Evolutionary conservation across 1,284 basidiomycete genomes (phyloP).

Genomic region (Termitomyces sp.): DNA sequence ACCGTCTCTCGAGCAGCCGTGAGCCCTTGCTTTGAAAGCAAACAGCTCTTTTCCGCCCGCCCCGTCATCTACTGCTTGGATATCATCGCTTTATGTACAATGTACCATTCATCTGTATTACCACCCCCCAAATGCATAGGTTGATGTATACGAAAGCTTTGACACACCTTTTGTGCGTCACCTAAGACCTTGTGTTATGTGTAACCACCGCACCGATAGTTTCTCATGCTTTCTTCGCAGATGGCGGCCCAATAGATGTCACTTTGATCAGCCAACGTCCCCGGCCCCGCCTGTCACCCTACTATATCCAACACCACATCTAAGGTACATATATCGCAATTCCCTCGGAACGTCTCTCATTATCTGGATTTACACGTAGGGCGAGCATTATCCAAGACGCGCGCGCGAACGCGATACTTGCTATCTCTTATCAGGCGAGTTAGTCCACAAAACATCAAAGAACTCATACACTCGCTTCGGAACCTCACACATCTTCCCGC

Average conservation of each 20-base stretch:
- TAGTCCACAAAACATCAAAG: too few species aligned
- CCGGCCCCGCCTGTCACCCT: not conserved
- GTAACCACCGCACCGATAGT: not conserved
- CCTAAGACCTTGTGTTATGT: too few species aligned
- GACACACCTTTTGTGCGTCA: too few species aligned
- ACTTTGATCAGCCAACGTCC: not conserved
- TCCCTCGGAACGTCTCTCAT: not conserved
- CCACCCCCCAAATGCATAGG: not conserved
- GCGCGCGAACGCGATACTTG: not conserved
- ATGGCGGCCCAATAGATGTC: not conserved
- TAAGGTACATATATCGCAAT: not conserved
- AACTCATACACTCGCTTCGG: not conserved
- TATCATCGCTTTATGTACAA: not conserved
- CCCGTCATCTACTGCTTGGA: not conserved
- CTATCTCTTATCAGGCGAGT: not conserved
- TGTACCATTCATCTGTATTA: not conserved
- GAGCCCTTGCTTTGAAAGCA: constrained; percentile 61
- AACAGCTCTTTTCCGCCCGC: not conserved
- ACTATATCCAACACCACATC: not conserved
- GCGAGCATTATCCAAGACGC: not conserved
- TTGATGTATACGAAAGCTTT: too few species aligned
- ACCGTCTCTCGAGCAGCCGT: constrained; percentile 76
- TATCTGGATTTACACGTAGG: not conserved
- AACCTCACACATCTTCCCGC: not conserved
- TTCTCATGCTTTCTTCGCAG: not conserved